A percentile compares a stretch with the other conserved stretches of the same genome.
phyloP scores from a whole-genome alignment of 306 rosid genomes.

The Ziziphus jujuba region DNA sequence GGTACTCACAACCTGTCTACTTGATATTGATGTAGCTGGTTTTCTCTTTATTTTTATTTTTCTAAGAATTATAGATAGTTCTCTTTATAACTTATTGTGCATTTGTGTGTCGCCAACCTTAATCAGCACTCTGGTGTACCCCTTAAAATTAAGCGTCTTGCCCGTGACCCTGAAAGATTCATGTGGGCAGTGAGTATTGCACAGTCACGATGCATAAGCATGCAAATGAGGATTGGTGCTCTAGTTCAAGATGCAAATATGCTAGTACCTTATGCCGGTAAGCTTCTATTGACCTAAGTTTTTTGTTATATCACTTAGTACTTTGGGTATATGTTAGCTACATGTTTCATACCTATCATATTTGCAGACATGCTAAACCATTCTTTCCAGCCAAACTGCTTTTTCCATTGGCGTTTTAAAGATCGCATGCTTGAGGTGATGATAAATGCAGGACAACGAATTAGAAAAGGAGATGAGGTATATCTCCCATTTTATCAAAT shows the following conservation, averaged over 20 bases:
- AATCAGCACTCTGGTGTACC: constrained; percentile 77
- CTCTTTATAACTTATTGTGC: constrained; percentile 7
- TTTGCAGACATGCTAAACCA: constrained; percentile 93
- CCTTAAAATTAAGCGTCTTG: constrained; percentile 88
- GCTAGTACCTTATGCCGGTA: constrained; percentile 93
- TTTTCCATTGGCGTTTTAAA: constrained; percentile 95
- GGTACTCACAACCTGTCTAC: constrained; percentile 45
- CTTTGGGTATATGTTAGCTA: background rate
- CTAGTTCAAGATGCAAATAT: constrained; percentile 75
- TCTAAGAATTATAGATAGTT: background rate
- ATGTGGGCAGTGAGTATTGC: constrained; percentile 88
- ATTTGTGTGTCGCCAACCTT: constrained; percentile 17
- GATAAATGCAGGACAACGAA: constrained; percentile 87
- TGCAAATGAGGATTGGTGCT: constrained; percentile 78
- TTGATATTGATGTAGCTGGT: constrained; percentile 13
- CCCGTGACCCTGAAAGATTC: constrained; percentile 75
- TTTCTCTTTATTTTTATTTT: constrained; percentile 16
- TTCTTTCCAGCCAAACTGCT: constrained; percentile 91
- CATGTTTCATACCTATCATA: background rate
- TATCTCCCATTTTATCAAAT: constrained; percentile 18
- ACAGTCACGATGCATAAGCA: constrained; percentile 83
- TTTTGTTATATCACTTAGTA: constrained; percentile 6
- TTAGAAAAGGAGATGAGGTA: constrained; percentile 90
- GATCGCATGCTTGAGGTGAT: constrained; percentile 98
- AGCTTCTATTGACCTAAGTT: constrained; percentile 21